Evolutionary conservation across 2,329 filamentous ascomycete genomes (phyloP).

Genomic region (Colletotrichum tofieldiae): DNA sequence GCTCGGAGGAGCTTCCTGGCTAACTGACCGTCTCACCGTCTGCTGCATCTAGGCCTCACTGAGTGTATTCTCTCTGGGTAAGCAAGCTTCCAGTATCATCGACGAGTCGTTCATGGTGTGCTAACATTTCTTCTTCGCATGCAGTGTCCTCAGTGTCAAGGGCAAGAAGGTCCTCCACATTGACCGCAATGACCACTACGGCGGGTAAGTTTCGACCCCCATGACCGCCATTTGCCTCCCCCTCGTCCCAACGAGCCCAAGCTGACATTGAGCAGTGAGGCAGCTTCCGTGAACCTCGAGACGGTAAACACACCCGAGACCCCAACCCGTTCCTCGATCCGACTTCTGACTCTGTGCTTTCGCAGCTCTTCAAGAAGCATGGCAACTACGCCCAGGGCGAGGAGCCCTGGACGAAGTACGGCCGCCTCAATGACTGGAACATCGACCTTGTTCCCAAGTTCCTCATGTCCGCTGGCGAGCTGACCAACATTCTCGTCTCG

Average conservation of each 20-base stretch:
- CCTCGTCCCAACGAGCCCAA: constrained; percentile 16
- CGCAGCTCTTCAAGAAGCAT: constrained; percentile 95
- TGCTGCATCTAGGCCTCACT: constrained; percentile 80
- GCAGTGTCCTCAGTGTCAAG: constrained; percentile 95
- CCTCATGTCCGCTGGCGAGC: constrained; percentile 97
- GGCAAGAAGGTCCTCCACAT: constrained; percentile 99
- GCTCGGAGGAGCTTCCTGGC: constrained; percentile 46
- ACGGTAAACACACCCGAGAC: constrained; percentile 68
- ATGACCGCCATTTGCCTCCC: constrained; percentile 20
- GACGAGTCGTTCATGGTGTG: background rate
- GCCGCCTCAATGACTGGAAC: constrained; percentile 98
- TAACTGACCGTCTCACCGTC: constrained; percentile 48
- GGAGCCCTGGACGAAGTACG: constrained; percentile 98
- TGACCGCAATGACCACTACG: constrained; percentile 98
- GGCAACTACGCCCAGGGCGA: constrained; percentile 84
- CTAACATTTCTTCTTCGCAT: constrained; percentile 35
- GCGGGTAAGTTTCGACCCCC: constrained; percentile 78
- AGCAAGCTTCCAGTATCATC: constrained; percentile 46
- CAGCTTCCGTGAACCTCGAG: constrained; percentile 97
- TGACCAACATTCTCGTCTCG: constrained; percentile 98
- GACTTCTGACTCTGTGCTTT: constrained; percentile 37
- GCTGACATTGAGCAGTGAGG: constrained; percentile 74
- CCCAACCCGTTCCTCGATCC: constrained; percentile 47
- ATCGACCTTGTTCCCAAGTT: constrained; percentile 99
- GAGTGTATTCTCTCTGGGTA: constrained; percentile 99